Conservation (phyloP, 768 basidiomycete species). For the Chalciporus pseudorubinellus region DNA sequence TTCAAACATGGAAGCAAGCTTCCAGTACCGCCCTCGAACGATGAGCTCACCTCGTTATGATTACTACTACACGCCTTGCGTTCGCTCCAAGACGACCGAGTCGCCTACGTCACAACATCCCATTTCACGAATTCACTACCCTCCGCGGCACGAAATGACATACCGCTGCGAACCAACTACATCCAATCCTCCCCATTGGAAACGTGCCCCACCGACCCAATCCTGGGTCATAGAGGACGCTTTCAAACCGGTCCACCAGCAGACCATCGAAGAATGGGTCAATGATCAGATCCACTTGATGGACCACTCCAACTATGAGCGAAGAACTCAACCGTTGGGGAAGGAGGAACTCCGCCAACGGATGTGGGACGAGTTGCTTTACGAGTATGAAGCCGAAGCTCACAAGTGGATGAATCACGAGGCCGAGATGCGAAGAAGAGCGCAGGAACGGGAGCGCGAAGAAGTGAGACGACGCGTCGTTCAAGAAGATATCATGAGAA, state of each 20-base stretch:
- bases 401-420: conserved; percentile 54
- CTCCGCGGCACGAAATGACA: conserved; percentile 17
- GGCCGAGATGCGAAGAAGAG: conserved; percentile 43
- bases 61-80: conserved; percentile 12
- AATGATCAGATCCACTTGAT: conserved; percentile 46
- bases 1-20: conserved; percentile 28
- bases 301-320: conserved; percentile 28
- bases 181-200: conserved; percentile 22
- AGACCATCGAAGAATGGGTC: conserved; percentile 65
- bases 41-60: conserved; percentile 20
- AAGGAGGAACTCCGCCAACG: conserved; percentile 35
- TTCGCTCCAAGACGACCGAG: conserved; percentile 25
- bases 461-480: conserved; percentile 43
- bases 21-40: conserved; percentile 28
- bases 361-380: conserved; percentile 52
- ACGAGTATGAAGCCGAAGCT: conserved; percentile 50
- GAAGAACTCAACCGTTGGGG: conserved; percentile 24
- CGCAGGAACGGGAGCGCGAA: conserved; percentile 44
- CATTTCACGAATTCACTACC: conserved; percentile 20
- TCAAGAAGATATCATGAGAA: conserved; percentile 54
- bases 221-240: conserved; percentile 50
- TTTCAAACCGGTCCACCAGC: conserved; percentile 40
- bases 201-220: conserved; percentile 30
- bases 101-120: conserved; percentile 7
- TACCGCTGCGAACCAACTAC: conserved; percentile 15